phyloP scores from a whole-genome alignment of 169 alveolate species.

The Blepharisma undulans region DNA sequence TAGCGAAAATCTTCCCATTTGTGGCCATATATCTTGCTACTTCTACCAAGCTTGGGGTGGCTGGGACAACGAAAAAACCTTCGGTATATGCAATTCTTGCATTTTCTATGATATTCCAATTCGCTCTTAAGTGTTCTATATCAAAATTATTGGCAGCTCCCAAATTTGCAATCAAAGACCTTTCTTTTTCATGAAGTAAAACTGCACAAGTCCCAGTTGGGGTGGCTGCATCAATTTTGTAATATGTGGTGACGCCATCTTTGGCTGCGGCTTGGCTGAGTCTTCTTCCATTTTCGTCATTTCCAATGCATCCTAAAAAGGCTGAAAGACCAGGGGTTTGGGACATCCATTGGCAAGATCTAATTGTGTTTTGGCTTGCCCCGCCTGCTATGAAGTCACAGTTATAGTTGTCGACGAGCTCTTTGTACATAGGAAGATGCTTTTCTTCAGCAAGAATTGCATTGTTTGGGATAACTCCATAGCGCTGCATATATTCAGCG shows the following conservation, averaged over 20 bases:
- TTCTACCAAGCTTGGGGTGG: constrained; percentile 52
- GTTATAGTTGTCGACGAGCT: constrained; percentile 43
- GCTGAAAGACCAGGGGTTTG: constrained; percentile 42
- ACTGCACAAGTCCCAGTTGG: constrained; percentile 87
- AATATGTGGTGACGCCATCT: constrained; percentile 46
- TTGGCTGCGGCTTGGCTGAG: constrained; percentile 49
- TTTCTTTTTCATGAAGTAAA: constrained; percentile 61
- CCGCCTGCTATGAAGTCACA: constrained; percentile 82
- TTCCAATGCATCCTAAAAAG: constrained; percentile 74
- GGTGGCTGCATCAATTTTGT: constrained; percentile 41
- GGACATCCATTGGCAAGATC: constrained; percentile 79
- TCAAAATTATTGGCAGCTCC: constrained; percentile 71
- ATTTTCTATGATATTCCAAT: constrained; percentile 41
- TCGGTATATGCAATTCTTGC: constrained; percentile 64
- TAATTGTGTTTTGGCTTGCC: constrained; percentile 78
- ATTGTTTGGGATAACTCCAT: constrained; percentile 59
- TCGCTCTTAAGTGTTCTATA: constrained; percentile 50
- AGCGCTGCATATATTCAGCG: constrained; percentile 53
- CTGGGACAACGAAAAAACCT: constrained; percentile 71
- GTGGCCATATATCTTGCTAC: constrained; percentile 49
- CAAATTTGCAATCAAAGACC: constrained; percentile 79
- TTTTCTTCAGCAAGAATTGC: constrained; percentile 77
- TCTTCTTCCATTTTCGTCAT: constrained; percentile 58
- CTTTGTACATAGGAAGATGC: constrained; percentile 75
- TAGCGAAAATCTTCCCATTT: constrained; percentile 54